These are phyloP conservation scores for Nicotiana undulata DNA, from an alignment of 257 asterid species.

Conservation along the genomic window DNA sequence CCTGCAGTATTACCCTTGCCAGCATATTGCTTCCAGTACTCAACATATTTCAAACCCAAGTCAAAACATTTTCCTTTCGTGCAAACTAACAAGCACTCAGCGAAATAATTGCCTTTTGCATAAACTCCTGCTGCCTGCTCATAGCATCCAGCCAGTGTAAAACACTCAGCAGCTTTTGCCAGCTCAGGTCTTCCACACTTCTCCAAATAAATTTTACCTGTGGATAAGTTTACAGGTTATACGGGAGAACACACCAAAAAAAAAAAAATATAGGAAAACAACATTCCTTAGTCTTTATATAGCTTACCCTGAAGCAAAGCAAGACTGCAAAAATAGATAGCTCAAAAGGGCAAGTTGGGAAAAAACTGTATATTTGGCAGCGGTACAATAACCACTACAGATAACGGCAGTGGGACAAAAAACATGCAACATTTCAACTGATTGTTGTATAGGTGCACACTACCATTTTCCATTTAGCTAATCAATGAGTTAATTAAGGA, in stretches of 20 bases:
- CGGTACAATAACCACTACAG: not conserved
- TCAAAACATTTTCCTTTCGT: conserved; percentile 32
- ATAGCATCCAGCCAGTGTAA: conserved; percentile 37
- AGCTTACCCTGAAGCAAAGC: not conserved
- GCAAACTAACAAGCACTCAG: conserved; percentile 48
- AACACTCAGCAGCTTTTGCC: conserved; percentile 58
- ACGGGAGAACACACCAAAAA: not conserved
- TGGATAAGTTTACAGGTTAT: not conserved
- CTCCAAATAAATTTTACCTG: conserved; percentile 48
- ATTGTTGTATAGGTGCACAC: not conserved
- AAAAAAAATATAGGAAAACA: not conserved
- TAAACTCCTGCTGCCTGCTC: conserved; percentile 39
- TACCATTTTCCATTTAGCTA: not conserved
- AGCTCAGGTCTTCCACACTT: conserved; percentile 34
- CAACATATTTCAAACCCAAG: conserved; percentile 37
- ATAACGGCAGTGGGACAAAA: not conserved
- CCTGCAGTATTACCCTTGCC: not conserved
- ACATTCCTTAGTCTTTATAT: not conserved
- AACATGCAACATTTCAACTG: not conserved
- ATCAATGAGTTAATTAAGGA: not conserved
- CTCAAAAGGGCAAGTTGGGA: not conserved
- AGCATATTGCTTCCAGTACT: conserved; percentile 42
- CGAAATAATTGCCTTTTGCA: conserved; percentile 32
- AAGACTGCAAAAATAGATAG: not conserved
- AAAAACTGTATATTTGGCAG: not conserved